Percentiles rank a stretch among this genome's conserved stretches.
Evolutionary conservation across 129 eudicot genomes (phyloP).

Genomic region (Flaveria linearis): DNA sequence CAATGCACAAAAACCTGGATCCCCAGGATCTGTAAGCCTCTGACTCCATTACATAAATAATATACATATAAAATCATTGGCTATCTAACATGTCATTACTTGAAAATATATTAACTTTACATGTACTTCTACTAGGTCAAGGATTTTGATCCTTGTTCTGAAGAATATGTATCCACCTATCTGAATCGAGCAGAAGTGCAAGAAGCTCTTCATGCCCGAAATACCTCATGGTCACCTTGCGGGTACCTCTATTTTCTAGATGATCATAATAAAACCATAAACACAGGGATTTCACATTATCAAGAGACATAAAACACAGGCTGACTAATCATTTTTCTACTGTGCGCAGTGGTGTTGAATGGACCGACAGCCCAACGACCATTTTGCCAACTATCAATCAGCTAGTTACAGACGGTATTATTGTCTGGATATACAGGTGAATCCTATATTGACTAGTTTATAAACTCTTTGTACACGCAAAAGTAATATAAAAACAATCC

Average conservation of each 20-base stretch:
- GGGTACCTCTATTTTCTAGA: conserved; percentile 33
- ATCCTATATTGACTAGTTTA: background rate
- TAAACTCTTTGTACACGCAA: background rate
- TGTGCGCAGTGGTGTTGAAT: conserved; percentile 29
- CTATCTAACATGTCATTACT: background rate
- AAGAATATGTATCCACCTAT: conserved; percentile 40
- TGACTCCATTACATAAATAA: background rate
- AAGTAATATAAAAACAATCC: background rate
- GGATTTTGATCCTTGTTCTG: conserved; percentile 51
- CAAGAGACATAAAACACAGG: background rate
- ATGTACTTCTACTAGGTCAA: conserved; percentile 35
- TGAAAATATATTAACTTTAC: background rate
- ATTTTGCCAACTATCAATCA: conserved; percentile 46
- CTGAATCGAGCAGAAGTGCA: conserved; percentile 49
- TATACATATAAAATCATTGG: background rate
- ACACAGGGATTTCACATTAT: background rate
- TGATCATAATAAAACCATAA: background rate
- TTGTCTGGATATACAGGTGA: conserved; percentile 56
- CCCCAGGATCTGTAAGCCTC: conserved; percentile 48
- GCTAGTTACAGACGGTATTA: conserved; percentile 41
- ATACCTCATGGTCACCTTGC: conserved; percentile 43
- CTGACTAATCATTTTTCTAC: conserved; percentile 7
- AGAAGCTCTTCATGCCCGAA: conserved; percentile 48
- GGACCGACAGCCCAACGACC: conserved; percentile 49
- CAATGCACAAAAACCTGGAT: conserved; percentile 21